Percentiles rank a stretch among this genome's conserved stretches.
phyloP scores from a whole-genome alignment of 768 basidiomycete species.

The Tephrocybe sp. region DNA sequence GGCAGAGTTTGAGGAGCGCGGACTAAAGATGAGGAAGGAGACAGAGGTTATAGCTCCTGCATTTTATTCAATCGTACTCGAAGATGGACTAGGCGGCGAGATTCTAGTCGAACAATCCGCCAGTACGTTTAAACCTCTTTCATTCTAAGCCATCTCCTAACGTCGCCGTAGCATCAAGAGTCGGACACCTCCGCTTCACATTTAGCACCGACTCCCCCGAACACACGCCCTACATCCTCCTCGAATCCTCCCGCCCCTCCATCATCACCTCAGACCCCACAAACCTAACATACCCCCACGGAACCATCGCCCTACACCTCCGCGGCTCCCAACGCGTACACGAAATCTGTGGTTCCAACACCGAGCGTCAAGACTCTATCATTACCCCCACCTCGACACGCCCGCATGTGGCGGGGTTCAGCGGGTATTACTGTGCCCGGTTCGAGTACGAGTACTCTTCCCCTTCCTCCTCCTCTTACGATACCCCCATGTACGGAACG shows the following conservation, averaged over 20 bases:
- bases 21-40: slow-evolving; percentile 50
- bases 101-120: slow-evolving; percentile 62
- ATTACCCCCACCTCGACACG: slow-evolving; percentile 53
- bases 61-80: slow-evolving; percentile 60
- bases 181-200: slow-evolving; percentile 73
- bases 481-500: slow-evolving; percentile 47
- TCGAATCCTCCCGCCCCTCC: slow-evolving; percentile 67
- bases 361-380: slow-evolving; percentile 50
- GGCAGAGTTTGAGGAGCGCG: slow-evolving; percentile 57
- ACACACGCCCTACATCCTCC: slow-evolving; percentile 55
- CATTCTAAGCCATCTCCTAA: not conserved
- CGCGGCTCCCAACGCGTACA: slow-evolving; percentile 22
- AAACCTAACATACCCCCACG: slow-evolving; percentile 53
- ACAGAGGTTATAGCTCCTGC: slow-evolving; percentile 53
- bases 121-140: slow-evolving; percentile 39
- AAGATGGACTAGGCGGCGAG: slow-evolving; percentile 49
- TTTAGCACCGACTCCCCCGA: slow-evolving; percentile 38
- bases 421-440: slow-evolving; percentile 60
- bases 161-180: slow-evolving; percentile 57
- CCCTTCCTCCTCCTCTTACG: slow-evolving; percentile 21
- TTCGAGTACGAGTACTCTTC: slow-evolving; percentile 39
- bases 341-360: slow-evolving; percentile 64
- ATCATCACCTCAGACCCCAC: slow-evolving; percentile 53
- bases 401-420: slow-evolving; percentile 39
- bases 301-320: slow-evolving; percentile 41